These are phyloP conservation scores for Lachancea kluyveri DNA, from an alignment of 805 yeast genomes.

Conservation along the genomic window DNA sequence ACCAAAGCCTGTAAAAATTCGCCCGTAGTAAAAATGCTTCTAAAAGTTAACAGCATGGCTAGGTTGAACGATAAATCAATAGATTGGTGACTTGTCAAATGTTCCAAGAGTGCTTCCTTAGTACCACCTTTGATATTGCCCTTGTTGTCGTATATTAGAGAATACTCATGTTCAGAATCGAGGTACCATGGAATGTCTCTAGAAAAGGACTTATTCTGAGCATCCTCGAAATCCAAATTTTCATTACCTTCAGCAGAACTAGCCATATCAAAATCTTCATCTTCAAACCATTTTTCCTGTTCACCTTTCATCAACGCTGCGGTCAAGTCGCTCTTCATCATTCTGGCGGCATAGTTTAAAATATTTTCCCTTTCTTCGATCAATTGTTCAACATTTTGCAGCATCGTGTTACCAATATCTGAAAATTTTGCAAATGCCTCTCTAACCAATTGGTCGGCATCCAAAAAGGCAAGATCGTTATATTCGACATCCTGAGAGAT, in stretches of 20 bases:
- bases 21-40: conserved; percentile 63
- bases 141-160: conserved; percentile 54
- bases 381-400: conserved; percentile 45
- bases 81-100: conserved; percentile 67
- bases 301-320: conserved; percentile 49
- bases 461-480: conserved; percentile 32
- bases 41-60: conserved; percentile 67
- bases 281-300: conserved; percentile 32
- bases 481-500: conserved; percentile 40
- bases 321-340: conserved; percentile 68
- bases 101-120: conserved; percentile 67
- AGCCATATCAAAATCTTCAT: conserved; percentile 12
- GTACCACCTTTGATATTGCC: conserved; percentile 83
- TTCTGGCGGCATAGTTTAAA: conserved; percentile 66
- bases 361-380: conserved; percentile 67
- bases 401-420: conserved; percentile 31
- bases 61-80: conserved; percentile 59
- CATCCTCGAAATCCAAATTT: conserved; percentile 13
- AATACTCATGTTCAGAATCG: conserved; percentile 59
- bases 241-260: conserved; percentile 14
- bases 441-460: conserved; percentile 27
- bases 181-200: conserved; percentile 63
- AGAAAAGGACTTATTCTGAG: conserved; percentile 6
- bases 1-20: conserved; percentile 56
- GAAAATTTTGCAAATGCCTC: conserved; percentile 30